Conservation (phyloP, 2,329 filamentous ascomycete genomes). For the Fusarium nematophilum region DNA sequence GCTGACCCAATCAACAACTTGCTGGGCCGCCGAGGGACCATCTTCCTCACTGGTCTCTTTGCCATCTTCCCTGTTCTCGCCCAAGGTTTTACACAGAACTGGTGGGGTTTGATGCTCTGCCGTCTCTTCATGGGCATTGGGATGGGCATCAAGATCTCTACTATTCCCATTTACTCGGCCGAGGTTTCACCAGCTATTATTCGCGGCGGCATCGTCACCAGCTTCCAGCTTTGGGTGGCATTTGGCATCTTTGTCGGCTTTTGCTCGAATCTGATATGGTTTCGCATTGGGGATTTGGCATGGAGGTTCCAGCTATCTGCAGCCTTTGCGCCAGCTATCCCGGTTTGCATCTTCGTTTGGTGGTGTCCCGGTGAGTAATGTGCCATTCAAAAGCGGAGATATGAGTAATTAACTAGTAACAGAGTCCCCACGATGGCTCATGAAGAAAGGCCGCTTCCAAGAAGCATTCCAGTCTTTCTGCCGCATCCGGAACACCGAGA, state of each 20-base stretch:
- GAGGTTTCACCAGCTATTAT: conserved; percentile 62
- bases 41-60: conserved; percentile 67
- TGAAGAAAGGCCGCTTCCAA: conserved; percentile 67
- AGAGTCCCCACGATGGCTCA: conserved; percentile 73
- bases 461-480: conserved; percentile 67
- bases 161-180: conserved; percentile 63
- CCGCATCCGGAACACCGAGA: conserved; percentile 64
- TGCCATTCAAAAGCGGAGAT: accelerated
- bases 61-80: conserved; percentile 67
- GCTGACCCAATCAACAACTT: conserved; percentile 52
- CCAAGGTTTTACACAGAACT: conserved; percentile 62
- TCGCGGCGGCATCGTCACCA: conserved; percentile 62
- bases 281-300: conserved; percentile 63
- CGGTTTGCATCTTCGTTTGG: conserved; percentile 65
- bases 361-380: conserved; percentile 65
- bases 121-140: conserved; percentile 66
- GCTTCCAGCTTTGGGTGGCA: conserved; percentile 62
- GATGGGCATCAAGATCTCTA: conserved; percentile 64
- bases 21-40: conserved; percentile 48
- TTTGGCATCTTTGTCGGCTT: conserved; percentile 73
- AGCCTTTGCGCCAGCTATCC: conserved; percentile 72
- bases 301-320: conserved; percentile 74
- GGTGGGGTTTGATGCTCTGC: conserved; percentile 57
- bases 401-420: background rate
- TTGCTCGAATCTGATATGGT: conserved; percentile 71